Evolutionary conservation across 2,329 filamentous ascomycete species (phyloP).

Genomic region (Phialocephala subalpina): DNA sequence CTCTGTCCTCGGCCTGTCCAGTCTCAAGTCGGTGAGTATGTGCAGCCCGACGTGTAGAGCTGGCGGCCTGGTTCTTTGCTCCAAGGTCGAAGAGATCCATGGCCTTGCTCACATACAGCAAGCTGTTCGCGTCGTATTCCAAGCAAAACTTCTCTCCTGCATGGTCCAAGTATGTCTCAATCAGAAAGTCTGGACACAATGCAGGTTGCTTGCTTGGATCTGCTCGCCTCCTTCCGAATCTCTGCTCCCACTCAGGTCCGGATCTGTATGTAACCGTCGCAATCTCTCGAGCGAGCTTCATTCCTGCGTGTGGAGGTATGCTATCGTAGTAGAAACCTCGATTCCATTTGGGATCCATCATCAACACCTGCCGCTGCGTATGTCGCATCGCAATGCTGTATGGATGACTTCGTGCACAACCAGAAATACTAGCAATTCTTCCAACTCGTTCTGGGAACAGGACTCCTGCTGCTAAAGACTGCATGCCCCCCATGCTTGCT

Average conservation of each 20-base stretch:
- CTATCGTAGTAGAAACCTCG: slow-evolving; percentile 91
- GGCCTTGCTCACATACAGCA: slow-evolving; percentile 96
- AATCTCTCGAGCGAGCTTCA: slow-evolving; percentile 98
- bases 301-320: slow-evolving; percentile 91
- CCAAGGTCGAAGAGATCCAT: slow-evolving; percentile 99
- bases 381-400: slow-evolving; percentile 99
- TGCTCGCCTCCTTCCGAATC: slow-evolving; percentile 87
- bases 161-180: slow-evolving; percentile 98
- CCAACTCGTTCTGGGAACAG: slow-evolving; percentile 84
- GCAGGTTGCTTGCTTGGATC: slow-evolving; percentile 88
- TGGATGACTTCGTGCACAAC: slow-evolving; percentile 92
- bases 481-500: slow-evolving; percentile 98
- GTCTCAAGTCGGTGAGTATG: slow-evolving; percentile 65
- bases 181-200: slow-evolving; percentile 95
- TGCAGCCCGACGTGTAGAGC: slow-evolving; percentile 66
- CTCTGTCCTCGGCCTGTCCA: slow-evolving; percentile 42
- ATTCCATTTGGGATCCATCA: slow-evolving; percentile 99
- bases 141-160: slow-evolving; percentile 98
- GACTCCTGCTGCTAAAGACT: slow-evolving; percentile 86
- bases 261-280: slow-evolving; percentile 97
- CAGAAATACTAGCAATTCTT: slow-evolving; percentile 87
- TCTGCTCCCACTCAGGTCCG: slow-evolving; percentile 96
- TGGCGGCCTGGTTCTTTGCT: slow-evolving; percentile 69
- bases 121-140: slow-evolving; percentile 93
- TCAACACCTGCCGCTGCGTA: slow-evolving; percentile 94